Conservation (phyloP, 352 stramenopile genomes). For the Pythium apleroticum region DNA sequence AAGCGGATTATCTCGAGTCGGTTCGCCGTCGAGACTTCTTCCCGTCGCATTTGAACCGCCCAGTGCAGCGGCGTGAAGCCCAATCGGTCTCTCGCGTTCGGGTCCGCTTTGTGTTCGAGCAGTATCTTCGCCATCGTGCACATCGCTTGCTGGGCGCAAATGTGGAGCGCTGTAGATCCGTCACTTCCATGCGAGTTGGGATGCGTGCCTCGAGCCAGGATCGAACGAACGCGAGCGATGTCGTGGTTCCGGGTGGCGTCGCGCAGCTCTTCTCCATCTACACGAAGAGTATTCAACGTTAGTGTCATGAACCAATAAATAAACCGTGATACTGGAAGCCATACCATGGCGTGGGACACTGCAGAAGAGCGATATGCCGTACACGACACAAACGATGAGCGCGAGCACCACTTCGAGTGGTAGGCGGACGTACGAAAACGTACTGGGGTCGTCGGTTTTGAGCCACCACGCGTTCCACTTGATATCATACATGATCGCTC, state of each 20-base stretch:
- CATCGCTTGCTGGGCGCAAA: slow-evolving; percentile 78
- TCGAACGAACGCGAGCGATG: slow-evolving; percentile 47
- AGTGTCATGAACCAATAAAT: background rate
- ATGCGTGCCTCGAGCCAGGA: slow-evolving; percentile 61
- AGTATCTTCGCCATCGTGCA: slow-evolving; percentile 52
- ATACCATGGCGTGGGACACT: slow-evolving; percentile 70
- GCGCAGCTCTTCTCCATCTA: slow-evolving; percentile 76
- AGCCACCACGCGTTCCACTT: slow-evolving; percentile 35
- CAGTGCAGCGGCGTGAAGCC: slow-evolving; percentile 81
- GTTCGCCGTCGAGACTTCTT: slow-evolving; percentile 63
- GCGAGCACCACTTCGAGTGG: slow-evolving; percentile 48
- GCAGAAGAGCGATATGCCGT: slow-evolving; percentile 65
- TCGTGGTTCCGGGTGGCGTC: slow-evolving; percentile 79
- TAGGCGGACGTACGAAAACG: slow-evolving; percentile 39
- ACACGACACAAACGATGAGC: slow-evolving; percentile 47
- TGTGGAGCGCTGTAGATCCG: slow-evolving; percentile 70
- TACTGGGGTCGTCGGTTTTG: slow-evolving; percentile 27
- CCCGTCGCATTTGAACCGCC: slow-evolving; percentile 77
- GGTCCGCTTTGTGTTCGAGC: slow-evolving; percentile 61
- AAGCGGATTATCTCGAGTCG: slow-evolving; percentile 73
- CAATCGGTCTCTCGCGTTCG: slow-evolving; percentile 56
- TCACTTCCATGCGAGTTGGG: slow-evolving; percentile 53
- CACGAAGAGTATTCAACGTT: background rate
- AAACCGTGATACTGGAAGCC: background rate
- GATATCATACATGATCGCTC: slow-evolving; percentile 34